Conservation (phyloP, 2,329 filamentous ascomycete genomes). For the Calcarisporium arbuscula region DNA sequence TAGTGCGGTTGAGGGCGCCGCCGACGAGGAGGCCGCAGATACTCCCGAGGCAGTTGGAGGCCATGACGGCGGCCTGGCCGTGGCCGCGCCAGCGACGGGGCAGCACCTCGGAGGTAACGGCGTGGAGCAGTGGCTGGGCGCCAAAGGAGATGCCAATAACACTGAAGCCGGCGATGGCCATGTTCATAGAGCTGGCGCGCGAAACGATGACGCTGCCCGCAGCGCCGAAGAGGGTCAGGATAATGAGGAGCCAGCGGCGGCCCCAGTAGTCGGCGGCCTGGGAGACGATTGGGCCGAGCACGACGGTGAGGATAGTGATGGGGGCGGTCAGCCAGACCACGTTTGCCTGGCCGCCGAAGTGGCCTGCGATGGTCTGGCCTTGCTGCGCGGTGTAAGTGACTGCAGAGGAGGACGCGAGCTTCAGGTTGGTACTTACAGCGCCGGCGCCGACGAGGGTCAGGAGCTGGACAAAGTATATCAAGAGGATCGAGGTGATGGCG, state of each 20-base stretch:
- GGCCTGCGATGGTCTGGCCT: constrained; percentile 23
- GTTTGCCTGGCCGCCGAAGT: constrained; percentile 16
- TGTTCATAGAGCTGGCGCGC: constrained; percentile 25
- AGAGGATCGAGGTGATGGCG: constrained; percentile 25
- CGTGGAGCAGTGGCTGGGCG: constrained; percentile 30
- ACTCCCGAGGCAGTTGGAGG: constrained; percentile 23
- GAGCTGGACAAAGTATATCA: constrained; percentile 31
- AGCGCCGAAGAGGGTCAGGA: constrained; percentile 25
- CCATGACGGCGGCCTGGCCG: constrained; percentile 26
- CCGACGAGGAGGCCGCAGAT: constrained; percentile 27
- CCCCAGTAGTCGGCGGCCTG: constrained; percentile 37
- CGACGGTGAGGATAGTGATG: constrained; percentile 30
- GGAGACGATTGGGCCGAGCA: constrained; percentile 28
- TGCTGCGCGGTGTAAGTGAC: too few relatives aligned
- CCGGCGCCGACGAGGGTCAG: constrained; percentile 29
- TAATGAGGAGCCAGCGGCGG: constrained; percentile 33
- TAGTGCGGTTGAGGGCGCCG: constrained; percentile 24
- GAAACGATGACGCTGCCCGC: constrained; percentile 29
- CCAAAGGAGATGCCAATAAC: constrained; percentile 29
- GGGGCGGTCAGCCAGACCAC: constrained; percentile 27
- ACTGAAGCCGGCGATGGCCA: constrained; percentile 30
- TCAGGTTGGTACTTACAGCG: constrained; percentile 22
- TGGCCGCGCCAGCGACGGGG: constrained; percentile 27
- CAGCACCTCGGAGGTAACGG: constrained; percentile 32
- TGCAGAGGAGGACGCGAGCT: too few relatives aligned